Evolutionary conservation across 768 basidiomycete genomes (phyloP).

Genomic region (Boletus coccyginus): DNA sequence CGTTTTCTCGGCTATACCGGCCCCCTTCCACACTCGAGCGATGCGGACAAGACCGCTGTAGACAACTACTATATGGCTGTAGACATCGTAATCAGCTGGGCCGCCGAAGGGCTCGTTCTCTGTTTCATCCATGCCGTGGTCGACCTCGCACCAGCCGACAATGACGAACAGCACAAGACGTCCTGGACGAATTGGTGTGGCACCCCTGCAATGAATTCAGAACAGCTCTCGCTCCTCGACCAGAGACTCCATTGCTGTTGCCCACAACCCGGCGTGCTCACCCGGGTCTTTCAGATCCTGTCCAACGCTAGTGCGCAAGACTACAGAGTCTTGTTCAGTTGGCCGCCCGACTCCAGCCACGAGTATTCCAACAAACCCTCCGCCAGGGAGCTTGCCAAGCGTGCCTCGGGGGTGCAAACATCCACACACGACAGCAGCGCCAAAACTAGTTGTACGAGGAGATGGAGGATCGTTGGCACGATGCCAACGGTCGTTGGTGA

Average conservation of each 20-base stretch:
- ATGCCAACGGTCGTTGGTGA: conserved; percentile 59
- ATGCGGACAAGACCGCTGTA: conserved; percentile 64
- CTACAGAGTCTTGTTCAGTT: conserved; percentile 62
- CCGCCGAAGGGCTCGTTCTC: conserved; percentile 80
- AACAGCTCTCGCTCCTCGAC: conserved; percentile 60
- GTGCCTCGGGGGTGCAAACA: conserved; percentile 64
- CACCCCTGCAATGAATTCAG: conserved; percentile 57
- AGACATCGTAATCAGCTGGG: conserved; percentile 89
- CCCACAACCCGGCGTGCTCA: conserved; percentile 49
- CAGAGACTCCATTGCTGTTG: conserved; percentile 54
- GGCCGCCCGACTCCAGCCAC: conserved; percentile 63
- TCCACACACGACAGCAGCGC: conserved; percentile 58
- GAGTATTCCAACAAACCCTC: conserved; percentile 40
- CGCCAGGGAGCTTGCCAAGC: conserved; percentile 48
- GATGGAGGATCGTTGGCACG: conserved; percentile 71
- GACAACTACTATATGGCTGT: conserved; percentile 82
- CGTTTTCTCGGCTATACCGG: conserved; percentile 68
- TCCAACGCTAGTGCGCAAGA: conserved; percentile 48
- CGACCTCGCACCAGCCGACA: conserved; percentile 67
- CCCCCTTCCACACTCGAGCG: conserved; percentile 51
- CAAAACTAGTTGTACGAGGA: conserved; percentile 83
- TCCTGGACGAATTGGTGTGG: conserved; percentile 90
- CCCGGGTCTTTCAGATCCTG: conserved; percentile 78
- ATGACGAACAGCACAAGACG: conserved; percentile 71
- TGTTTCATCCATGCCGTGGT: conserved; percentile 86